Conservation (phyloP, 208 protist genomes). For the Naegleria lovaniensis region DNA sequence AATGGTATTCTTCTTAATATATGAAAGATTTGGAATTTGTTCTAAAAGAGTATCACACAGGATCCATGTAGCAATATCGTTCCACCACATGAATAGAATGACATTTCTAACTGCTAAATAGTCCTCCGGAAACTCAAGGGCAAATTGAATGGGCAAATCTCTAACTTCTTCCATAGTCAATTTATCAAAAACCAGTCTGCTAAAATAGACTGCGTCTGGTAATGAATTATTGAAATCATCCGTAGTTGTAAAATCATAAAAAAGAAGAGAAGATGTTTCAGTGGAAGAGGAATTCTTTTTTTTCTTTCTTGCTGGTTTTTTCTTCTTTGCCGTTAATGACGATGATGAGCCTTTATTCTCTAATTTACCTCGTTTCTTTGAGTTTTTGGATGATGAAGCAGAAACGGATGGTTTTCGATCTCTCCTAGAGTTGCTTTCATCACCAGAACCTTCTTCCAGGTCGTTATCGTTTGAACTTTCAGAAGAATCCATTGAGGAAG, state of each 20-base stretch:
- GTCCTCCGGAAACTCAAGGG: not conserved
- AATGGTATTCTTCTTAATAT: not conserved
- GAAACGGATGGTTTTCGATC: not conserved
- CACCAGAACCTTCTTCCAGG: too few relatives aligned
- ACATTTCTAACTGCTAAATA: not conserved
- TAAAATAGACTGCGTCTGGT: not conserved
- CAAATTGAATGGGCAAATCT: not conserved
- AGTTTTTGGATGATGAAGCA: not conserved
- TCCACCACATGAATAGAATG: not conserved
- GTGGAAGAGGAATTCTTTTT: not conserved
- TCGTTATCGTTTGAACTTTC: too few relatives aligned
- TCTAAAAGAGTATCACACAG: not conserved
- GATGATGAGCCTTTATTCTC: not conserved
- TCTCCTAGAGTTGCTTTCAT: too few relatives aligned
- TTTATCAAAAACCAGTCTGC: not conserved
- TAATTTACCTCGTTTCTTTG: not conserved
- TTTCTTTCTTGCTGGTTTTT: not conserved
- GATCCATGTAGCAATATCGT: not conserved
- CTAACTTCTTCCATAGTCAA: not conserved
- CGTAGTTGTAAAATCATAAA: not conserved
- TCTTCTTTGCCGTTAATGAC: not conserved
- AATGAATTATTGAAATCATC: not conserved
- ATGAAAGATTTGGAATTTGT: not conserved
- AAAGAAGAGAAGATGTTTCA: not conserved
- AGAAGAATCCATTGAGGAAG: too few relatives aligned